Percentiles rank a stretch among this genome's conserved stretches.
phyloP scores from a whole-genome alignment of 2,329 filamentous ascomycete genomes.

The Emmonsiellopsis sp. region DNA sequence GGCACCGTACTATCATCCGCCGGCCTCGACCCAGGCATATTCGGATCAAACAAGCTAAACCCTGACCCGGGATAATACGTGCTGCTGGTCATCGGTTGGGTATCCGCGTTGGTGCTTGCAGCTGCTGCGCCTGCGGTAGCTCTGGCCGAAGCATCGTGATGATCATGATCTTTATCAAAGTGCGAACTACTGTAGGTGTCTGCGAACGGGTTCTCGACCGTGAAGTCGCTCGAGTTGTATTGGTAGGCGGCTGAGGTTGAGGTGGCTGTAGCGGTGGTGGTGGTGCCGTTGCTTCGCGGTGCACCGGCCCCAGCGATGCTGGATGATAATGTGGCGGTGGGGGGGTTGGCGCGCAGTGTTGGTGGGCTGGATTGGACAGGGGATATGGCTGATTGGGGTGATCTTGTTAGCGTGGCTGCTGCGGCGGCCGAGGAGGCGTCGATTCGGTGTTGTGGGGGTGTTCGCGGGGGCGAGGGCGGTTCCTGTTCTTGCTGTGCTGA shows the following conservation, averaged over 20 bases:
- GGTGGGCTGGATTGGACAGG: neutral
- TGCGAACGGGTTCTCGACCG: conserved; percentile 35
- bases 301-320: neutral
- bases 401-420: neutral
- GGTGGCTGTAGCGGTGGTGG: conserved; percentile 8
- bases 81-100: conserved; percentile 1
- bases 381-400: neutral
- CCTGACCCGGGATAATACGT: conserved; percentile 4
- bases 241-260: conserved; percentile 18
- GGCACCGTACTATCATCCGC: neutral
- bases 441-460: neutral
- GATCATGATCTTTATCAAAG: neutral
- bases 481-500: neutral
- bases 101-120: neutral
- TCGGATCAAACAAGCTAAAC: conserved; percentile 1
- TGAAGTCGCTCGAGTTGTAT: conserved; percentile 31
- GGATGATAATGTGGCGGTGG: neutral
- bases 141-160: neutral
- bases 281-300: neutral
- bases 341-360: neutral
- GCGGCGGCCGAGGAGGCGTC: neutral
- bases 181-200: conserved; percentile 19
- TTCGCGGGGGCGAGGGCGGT: neutral
- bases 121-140: neutral
- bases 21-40: neutral